Conservation (phyloP, 116 monocot species). For the Iris pallida region DNA sequence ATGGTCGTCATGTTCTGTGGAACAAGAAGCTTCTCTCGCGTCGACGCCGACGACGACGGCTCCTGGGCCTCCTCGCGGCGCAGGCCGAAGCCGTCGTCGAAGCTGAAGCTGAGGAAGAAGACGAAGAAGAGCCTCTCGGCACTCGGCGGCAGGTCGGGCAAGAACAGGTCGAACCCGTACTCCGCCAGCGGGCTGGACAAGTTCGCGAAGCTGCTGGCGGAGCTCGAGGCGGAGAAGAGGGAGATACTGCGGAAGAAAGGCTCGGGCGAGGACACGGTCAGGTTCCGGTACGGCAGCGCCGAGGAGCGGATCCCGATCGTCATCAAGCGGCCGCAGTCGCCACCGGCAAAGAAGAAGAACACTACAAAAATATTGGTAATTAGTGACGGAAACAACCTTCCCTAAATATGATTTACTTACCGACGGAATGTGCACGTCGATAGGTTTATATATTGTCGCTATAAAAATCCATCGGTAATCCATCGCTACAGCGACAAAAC, state of each 20-base stretch:
- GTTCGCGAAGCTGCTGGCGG: not conserved
- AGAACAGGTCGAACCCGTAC: not conserved
- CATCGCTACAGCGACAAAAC: no score
- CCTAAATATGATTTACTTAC: no score
- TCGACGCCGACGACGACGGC: no score
- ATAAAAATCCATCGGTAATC: no score
- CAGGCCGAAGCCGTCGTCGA: no score
- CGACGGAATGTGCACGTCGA: no score
- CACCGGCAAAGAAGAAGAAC: not conserved
- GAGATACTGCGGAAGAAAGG: not conserved
- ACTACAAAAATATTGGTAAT: no score
- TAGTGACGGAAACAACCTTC: no score
- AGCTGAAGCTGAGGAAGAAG: not conserved
- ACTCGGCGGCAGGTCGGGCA: not conserved
- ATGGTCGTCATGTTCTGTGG: not conserved
- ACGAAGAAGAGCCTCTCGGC: not conserved
- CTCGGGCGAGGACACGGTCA: not conserved
- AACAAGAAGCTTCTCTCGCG: slow-evolving; percentile 5
- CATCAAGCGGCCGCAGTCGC: not conserved
- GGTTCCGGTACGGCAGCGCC: not conserved
- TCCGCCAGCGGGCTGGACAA: not conserved
- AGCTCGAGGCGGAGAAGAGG: not conserved
- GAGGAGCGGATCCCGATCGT: slow-evolving; percentile 4
- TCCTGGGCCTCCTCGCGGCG: no score
- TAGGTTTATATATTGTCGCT: no score